Base-by-base conservation (phyloP, 768 basidiomycete genomes). In the Suillus subluteus region DNA sequence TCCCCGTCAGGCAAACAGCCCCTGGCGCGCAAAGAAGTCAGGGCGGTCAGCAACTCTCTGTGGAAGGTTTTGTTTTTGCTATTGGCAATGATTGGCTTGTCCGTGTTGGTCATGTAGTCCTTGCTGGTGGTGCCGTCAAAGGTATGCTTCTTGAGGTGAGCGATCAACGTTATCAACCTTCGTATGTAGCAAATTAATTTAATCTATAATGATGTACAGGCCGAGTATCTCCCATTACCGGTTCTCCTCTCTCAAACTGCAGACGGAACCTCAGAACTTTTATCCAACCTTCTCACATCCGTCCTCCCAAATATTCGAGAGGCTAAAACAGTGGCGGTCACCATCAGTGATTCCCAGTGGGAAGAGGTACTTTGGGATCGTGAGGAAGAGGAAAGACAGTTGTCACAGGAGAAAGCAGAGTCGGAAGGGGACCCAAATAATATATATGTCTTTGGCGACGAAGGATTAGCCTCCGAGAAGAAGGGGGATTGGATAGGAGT, bases 61-160 rank as follows among this genome's bases (percentile, higher is more conserved):
- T 95, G 38, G 92, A 94, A 63, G 92, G 92, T 0, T 79, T 84
- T 62, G 82, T 91, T n/a, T 94, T 88, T 73, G 77, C 86, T 21
- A 91, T 95, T 63, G 92, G 92, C 1, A 89, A 80, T 43, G 92
- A 95, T 74, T 95, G 93, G 91, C 78, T 94, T 21, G 89, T 95
- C 11, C 84, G 92, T 18, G 87, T 88, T 41, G 92, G 92, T 11
- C 92, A 92, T 75, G 92, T 95, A 44, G 83, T 87, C 52, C 80
- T 92, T 23, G 86, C 90, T 26, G 91, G 91, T 26, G 91, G 92
- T 40, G 86, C 86, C 7, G 82, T 91, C 4, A 92, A 88, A 72
- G 92, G 92, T n/a, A 92, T 95, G 90, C 81, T 95, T 48, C 80
- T 95, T 35, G 92, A 95, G 87, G 92, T 91, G 66, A 66, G 78